These are phyloP conservation scores for Echinosophora koreensis DNA, from an alignment of 306 rosid species.

Conservation along the genomic window DNA sequence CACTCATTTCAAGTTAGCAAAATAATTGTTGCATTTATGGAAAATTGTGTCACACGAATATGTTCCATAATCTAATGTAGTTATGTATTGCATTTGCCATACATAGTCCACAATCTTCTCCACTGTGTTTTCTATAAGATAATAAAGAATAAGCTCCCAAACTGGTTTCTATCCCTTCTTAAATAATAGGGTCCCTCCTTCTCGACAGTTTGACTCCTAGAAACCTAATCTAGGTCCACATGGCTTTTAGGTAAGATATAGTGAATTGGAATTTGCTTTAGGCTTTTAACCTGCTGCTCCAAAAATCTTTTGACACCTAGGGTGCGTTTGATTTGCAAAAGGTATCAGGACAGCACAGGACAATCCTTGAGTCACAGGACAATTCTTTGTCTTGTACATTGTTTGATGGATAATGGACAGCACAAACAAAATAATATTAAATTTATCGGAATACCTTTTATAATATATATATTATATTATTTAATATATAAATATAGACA, in stretches of 20 bases:
- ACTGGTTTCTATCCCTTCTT: slow-evolving; percentile 29
- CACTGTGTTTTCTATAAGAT: slow-evolving; percentile 25
- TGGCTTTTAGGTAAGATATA: slow-evolving; percentile 40
- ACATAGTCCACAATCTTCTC: slow-evolving; percentile 38
- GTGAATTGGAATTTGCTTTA: slow-evolving; percentile 4
- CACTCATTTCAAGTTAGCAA: slow-evolving; percentile 39
- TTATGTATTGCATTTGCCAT: slow-evolving; percentile 33
- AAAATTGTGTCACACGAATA: slow-evolving; percentile 20
- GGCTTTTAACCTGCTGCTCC: slow-evolving; percentile 32
- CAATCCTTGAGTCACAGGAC: no score
- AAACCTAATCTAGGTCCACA: slow-evolving; percentile 23
- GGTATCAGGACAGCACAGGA: no score
- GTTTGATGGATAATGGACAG: no score
- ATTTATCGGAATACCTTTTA: no score
- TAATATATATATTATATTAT: no score
- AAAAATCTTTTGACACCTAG: slow-evolving; percentile 12
- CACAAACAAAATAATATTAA: no score
- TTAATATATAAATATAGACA: no score
- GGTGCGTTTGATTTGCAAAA: no score
- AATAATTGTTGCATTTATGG: slow-evolving; percentile 37
- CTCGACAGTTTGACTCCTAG: slow-evolving; percentile 24
- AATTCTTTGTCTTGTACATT: no score
- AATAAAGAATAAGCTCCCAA: slow-evolving; percentile 17
- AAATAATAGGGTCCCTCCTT: slow-evolving; percentile 29
- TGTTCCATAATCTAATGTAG: slow-evolving; percentile 35